Base-by-base conservation (phyloP, 2,329 filamentous ascomycete species). In the Shiraia sp. region DNA sequence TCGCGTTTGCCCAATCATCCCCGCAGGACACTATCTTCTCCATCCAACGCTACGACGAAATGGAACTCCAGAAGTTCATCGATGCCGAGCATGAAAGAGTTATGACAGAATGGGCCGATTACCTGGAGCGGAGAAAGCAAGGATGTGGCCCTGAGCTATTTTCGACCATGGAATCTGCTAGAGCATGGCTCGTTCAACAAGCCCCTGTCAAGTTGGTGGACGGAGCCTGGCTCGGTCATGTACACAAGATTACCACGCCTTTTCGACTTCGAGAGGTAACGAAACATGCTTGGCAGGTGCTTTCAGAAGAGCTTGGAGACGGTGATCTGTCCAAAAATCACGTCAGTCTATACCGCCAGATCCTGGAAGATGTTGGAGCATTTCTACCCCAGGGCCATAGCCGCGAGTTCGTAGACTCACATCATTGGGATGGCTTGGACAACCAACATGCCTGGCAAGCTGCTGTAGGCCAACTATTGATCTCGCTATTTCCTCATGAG, bases 241-340 rank as follows among this genome's bases (percentile, higher is more conserved):
- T 77, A 17, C 67, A 77, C 50, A 71, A 73, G 32, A 62, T 72
- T 29, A 73, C 59, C 12, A 76, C 72, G 0, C 73, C 73, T 3
- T 74, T 75, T 46, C 47, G 52, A 7, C 56, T 73, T 14, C 66
- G 67, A 3, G 52, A 47, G 8, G 59, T 72, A 10, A 72, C 68
- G 25, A 75, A 74, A 42, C 60, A 70, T 23, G 70, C 71, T 3
- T 79, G 75, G 76, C 75, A 66, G 47, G 67, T 77, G 6, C 61
- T 78, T 36, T 75, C 73, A 0, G 76, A 79, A 47, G 77, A 79
- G 46, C 61, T 78, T 5, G 77, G 76, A 1, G 73, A 79, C 47
- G 77, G 76, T 0, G 70, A 78, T 44, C 45, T 72, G 6, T 54
- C 57, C 9, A 73, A 75, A 53, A 72, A 78, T 42, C 76, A 79